These are phyloP conservation scores for Lagenidium sp. DNA, from an alignment of 352 stramenopile genomes.

Conservation along the genomic window DNA sequence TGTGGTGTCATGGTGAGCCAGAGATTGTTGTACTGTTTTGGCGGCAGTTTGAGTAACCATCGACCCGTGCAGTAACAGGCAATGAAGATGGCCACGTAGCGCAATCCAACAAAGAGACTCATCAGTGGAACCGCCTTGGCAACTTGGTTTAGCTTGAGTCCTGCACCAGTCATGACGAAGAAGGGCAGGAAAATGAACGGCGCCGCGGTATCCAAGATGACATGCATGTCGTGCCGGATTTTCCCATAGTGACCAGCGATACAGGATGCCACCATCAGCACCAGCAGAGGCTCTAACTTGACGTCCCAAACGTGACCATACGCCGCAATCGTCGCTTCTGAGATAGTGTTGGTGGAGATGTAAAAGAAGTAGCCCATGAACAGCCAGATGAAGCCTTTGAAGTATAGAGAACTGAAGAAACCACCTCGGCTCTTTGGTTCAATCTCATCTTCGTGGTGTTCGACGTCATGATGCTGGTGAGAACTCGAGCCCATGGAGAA, in stretches of 20 bases:
- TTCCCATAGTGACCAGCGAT: slow-evolving; percentile 44
- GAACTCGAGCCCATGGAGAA: slow-evolving; percentile 55
- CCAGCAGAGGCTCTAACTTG: slow-evolving; percentile 61
- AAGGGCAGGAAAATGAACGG: slow-evolving; percentile 70
- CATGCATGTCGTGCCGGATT: slow-evolving; percentile 72
- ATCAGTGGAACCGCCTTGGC: slow-evolving; percentile 46
- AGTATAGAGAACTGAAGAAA: slow-evolving; percentile 28
- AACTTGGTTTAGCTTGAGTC: slow-evolving; percentile 56
- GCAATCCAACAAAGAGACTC: slow-evolving; percentile 47
- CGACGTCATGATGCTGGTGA: slow-evolving; percentile 17
- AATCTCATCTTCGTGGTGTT: slow-evolving; percentile 19
- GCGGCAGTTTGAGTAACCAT: slow-evolving; percentile 52
- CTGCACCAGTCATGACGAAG: slow-evolving; percentile 68
- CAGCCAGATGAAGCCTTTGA: slow-evolving; percentile 63
- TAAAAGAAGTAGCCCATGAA: slow-evolving; percentile 53
- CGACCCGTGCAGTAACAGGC: slow-evolving; percentile 48
- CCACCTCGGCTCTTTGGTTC: not conserved
- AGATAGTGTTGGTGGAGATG: slow-evolving; percentile 40
- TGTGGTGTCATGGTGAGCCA: slow-evolving; percentile 71
- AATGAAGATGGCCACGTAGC: slow-evolving; percentile 49
- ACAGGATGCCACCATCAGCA: slow-evolving; percentile 59
- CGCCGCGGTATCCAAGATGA: slow-evolving; percentile 54
- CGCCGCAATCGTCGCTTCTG: slow-evolving; percentile 22
- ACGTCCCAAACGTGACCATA: slow-evolving; percentile 55
- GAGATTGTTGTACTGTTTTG: slow-evolving; percentile 61